Base-by-base conservation (phyloP, 257 asterid genomes). In the Solanum neorickii region DNA sequence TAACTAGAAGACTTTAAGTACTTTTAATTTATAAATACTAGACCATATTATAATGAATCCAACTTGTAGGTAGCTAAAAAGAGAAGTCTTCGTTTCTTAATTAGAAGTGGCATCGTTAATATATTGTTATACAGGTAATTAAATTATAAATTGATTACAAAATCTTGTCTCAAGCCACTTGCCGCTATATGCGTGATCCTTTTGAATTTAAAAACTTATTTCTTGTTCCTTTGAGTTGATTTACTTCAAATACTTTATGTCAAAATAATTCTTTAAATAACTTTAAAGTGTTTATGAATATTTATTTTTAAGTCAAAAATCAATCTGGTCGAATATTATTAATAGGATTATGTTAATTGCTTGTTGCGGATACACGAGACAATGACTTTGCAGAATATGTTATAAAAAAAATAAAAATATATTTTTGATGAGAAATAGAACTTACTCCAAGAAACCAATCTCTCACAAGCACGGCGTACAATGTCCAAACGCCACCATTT, bases 391-490 rank as follows among this genome's bases (percentile, higher is more conserved):
- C 68, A 47, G 18, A 80, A 27, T 47, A 47, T 78, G 3, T 68
- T 5, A 29, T 44, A 27, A 27, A 15, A 25, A 14, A 27, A 46
- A 21, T 14, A 13, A 49, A 60, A 14, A 12, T 6, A 33, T 20
- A 9, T 31, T 10, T 21, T 39, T 41, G 66, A 41, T 11, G 60
- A 14, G 83, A 21, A 16, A 52, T 56, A 56, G 65, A 56, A 56
- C 97, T 93, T 95, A 95, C 99, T 7, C 95, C 94, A 84, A 96
- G 95, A 87, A 95, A 96, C 96, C 94, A 95, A 42, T 95, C 98
- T 14, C 29, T 78, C 46, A 87, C 94, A 35, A 95, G 97, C 7
- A 90, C 18, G 1, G 98, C 98, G 56, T 96, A 96, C 86, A 93
- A 87, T n/a, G 97, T 87, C 99, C 99, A 96, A 89, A 95, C 87